Percentiles rank a stretch among this genome's conserved stretches.
phyloP scores from a whole-genome alignment of 2,329 filamentous ascomycete genomes.

The Arthrobotrys conoides region DNA sequence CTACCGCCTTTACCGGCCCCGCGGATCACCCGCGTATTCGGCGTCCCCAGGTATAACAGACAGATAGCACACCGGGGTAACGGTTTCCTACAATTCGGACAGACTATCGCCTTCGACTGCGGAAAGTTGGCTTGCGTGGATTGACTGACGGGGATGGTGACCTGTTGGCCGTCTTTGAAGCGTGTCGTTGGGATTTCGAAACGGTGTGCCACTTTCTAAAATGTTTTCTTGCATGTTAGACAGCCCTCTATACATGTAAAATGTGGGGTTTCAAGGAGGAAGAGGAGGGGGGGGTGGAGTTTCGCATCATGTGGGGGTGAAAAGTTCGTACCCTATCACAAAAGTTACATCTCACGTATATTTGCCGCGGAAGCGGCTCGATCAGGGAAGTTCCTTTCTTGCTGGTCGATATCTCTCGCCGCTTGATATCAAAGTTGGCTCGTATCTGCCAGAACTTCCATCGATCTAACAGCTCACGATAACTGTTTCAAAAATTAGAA shows the following conservation, averaged over 20 bases:
- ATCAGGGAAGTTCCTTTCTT: slow-evolving; percentile 76
- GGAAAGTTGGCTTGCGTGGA: slow-evolving; percentile 53
- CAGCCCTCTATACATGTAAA: not conserved
- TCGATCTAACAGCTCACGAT: slow-evolving; percentile 79
- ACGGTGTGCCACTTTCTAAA: slow-evolving; percentile 65
- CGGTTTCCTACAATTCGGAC: slow-evolving; percentile 77
- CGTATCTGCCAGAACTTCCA: slow-evolving; percentile 82
- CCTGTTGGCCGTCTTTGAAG: slow-evolving; percentile 62
- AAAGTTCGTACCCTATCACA: slow-evolving; percentile 73
- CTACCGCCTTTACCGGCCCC: slow-evolving; percentile 61
- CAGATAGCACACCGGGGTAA: slow-evolving; percentile 78
- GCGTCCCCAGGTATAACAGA: slow-evolving; percentile 76
- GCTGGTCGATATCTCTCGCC: slow-evolving; percentile 77
- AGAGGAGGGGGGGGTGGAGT: slow-evolving; percentile 32
- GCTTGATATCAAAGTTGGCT: slow-evolving; percentile 83
- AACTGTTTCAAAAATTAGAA: slow-evolving; percentile 65
- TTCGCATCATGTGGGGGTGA: not conserved
- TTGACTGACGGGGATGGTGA: slow-evolving; percentile 72
- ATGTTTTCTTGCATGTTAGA: slow-evolving; percentile 39
- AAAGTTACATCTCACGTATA: slow-evolving; percentile 82
- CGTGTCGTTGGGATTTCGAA: slow-evolving; percentile 54
- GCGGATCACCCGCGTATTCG: slow-evolving; percentile 72
- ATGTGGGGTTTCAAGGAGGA: slow-evolving; percentile 43
- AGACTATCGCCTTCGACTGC: slow-evolving; percentile 72
- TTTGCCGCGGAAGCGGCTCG: slow-evolving; percentile 77